Percentiles rank a stretch among this genome's conserved stretches.
These are phyloP conservation scores for Ustilago shanxiensis DNA, from an alignment of 1,284 basidiomycete genomes.

Conservation along the genomic window DNA sequence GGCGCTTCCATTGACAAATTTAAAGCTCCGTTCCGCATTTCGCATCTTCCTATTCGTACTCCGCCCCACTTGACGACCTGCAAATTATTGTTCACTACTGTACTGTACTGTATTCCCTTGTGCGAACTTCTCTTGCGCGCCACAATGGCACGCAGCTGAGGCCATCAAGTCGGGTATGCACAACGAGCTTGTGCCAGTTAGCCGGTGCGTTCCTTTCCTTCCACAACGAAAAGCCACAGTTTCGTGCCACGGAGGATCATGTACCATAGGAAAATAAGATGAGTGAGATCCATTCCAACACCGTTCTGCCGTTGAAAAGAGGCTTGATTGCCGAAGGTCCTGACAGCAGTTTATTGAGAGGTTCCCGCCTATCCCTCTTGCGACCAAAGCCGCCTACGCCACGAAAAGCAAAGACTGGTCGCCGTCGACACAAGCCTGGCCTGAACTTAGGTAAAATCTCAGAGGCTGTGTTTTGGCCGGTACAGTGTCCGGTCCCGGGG, in stretches of 20 bases:
- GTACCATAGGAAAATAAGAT: background rate
- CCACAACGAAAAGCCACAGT: background rate
- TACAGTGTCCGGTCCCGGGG: too few species aligned
- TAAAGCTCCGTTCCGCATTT: constrained; percentile 8
- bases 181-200: background rate
- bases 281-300: background rate
- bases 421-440: background rate
- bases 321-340: background rate
- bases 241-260: background rate
- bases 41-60: background rate
- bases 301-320: background rate
- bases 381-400: background rate
- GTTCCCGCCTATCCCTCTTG: background rate
- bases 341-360: background rate
- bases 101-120: background rate
- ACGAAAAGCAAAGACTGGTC: background rate
- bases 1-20: background rate
- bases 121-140: background rate
- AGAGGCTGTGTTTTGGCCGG: background rate
- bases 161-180: background rate
- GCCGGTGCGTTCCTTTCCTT: background rate
- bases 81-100: background rate
- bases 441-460: background rate
- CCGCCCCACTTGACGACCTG: background rate
- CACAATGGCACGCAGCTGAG: background rate